Evolutionary conservation across 768 basidiomycete genomes (phyloP).

Genomic region (Amanita phalloides): DNA sequence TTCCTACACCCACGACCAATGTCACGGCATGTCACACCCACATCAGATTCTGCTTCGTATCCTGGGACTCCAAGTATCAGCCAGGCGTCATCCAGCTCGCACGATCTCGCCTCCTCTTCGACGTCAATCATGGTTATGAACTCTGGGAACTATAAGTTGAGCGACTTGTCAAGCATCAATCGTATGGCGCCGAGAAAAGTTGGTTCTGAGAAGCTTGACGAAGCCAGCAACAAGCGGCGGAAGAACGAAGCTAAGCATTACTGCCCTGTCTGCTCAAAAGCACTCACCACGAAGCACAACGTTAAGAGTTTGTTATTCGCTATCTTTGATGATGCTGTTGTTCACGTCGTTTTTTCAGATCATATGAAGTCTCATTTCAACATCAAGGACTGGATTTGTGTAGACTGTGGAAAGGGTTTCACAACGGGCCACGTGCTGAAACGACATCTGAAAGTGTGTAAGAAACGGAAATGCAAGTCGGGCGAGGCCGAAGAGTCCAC

Average conservation of each 20-base stretch:
- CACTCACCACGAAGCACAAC: slow-evolving; percentile 3
- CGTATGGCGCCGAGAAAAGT: background rate
- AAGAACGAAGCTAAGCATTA: background rate
- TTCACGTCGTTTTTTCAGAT: background rate
- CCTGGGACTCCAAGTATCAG: background rate
- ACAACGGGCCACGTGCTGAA: slow-evolving; percentile 1
- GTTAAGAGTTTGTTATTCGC: background rate
- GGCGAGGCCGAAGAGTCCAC: background rate
- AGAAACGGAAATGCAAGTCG: background rate
- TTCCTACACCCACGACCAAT: background rate
- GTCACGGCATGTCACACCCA: background rate
- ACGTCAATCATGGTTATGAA: slow-evolving; percentile 2
- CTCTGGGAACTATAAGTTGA: background rate
- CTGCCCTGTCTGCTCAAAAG: background rate
- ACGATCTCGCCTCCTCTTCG: background rate
- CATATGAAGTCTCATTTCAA: slow-evolving; percentile 1
- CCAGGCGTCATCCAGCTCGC: background rate
- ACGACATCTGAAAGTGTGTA: background rate
- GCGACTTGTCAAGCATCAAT: background rate
- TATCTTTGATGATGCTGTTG: background rate
- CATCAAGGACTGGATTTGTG: background rate
- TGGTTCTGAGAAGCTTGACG: slow-evolving; percentile 2
- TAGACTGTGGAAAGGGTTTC: background rate
- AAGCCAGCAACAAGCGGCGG: slow-evolving; percentile 1
- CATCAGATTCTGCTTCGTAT: background rate